phyloP scores from a whole-genome alignment of 2,329 filamentous ascomycete species.

The Emmonsiellopsis sp. region DNA sequence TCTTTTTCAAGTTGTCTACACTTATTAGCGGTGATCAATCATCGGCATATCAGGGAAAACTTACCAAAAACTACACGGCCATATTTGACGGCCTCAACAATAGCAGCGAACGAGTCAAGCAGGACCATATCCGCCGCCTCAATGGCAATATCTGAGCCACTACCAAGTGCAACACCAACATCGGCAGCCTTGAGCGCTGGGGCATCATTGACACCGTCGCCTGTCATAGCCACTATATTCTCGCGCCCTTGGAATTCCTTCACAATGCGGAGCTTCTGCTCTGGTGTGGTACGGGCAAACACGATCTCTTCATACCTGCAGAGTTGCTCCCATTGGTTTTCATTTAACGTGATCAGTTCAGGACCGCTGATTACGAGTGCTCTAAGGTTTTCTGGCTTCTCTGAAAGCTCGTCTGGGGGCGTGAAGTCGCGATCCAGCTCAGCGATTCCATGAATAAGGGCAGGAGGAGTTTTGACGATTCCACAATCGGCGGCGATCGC shows the following conservation, averaged over 20 bases:
- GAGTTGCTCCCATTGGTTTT: slow-evolving; percentile 60
- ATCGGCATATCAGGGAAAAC: neutral
- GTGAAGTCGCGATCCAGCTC: slow-evolving; percentile 38
- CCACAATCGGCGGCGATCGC: slow-evolving; percentile 65
- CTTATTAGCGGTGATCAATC: slow-evolving; percentile 2
- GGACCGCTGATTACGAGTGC: slow-evolving; percentile 57
- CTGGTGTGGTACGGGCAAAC: slow-evolving; percentile 66
- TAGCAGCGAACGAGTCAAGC: slow-evolving; percentile 60
- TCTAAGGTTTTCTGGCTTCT: slow-evolving; percentile 18
- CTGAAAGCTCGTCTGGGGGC: slow-evolving; percentile 12
- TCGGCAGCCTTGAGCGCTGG: slow-evolving; percentile 51
- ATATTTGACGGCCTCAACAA: slow-evolving; percentile 64
- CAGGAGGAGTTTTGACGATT: slow-evolving; percentile 50
- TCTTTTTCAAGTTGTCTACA: slow-evolving; percentile 65
- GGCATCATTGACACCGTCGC: slow-evolving; percentile 41
- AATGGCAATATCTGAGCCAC: slow-evolving; percentile 52
- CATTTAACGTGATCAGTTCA: slow-evolving; percentile 57
- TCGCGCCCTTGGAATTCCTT: slow-evolving; percentile 58
- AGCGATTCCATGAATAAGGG: slow-evolving; percentile 44
- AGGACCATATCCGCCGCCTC: slow-evolving; percentile 56
- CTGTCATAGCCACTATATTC: slow-evolving; percentile 48
- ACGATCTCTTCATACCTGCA: slow-evolving; percentile 62
- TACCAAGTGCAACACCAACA: slow-evolving; percentile 51
- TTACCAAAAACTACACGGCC: slow-evolving; percentile 60
- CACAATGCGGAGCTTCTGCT: slow-evolving; percentile 74